Base-by-base conservation (phyloP, 441 rosid species). In the Monsonia emarginata region DNA sequence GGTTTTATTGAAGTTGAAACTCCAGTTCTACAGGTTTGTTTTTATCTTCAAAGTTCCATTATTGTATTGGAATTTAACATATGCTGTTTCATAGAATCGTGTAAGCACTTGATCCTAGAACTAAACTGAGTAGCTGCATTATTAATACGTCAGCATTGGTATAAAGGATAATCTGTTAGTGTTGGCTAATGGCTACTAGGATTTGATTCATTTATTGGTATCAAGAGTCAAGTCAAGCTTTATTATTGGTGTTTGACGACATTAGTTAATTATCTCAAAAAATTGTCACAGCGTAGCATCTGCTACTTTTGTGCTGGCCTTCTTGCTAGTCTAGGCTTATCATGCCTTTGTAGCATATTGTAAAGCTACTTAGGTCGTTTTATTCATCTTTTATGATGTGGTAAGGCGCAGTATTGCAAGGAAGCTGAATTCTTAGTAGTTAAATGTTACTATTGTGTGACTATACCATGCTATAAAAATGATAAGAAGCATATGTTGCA, bases 1-100 rank as follows among this genome's bases (percentile, higher is more conserved):
- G 96, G 89, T 69, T 93, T 87, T 72, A 60, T 90, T 78, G 98
- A 90, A 84, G 97, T 90, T 69, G 98, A 93, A 75, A 93, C 97
- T 65, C 98, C 98, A 68, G 89, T 93, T 77, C 85, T 93, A 65
- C 98, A 90, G 97, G 98, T 93, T 79, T 69, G 79, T 80, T 42
- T 48, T 58, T 80, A 57, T 68, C 58, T 66, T 73, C 30, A 5
- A 6, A 25, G 4, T 57, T 57, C 31, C 7, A 34, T 27, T 50
- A 1, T 71, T 69, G 26, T 46, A 62, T 42, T 58, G 7, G 21
- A 56, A 32, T 63, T 65, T 52, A 63, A 14, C 57, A 56, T 68
- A 62, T 67, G 28, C 7, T 57, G 61, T 57, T 57, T 14, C 25
- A 32, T 26, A 57, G 19, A 57, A 25, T 32, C 31, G 5, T 57